Base-by-base conservation (phyloP, 2,329 filamentous ascomycete species). In the Arthrobotrys musiformis region DNA sequence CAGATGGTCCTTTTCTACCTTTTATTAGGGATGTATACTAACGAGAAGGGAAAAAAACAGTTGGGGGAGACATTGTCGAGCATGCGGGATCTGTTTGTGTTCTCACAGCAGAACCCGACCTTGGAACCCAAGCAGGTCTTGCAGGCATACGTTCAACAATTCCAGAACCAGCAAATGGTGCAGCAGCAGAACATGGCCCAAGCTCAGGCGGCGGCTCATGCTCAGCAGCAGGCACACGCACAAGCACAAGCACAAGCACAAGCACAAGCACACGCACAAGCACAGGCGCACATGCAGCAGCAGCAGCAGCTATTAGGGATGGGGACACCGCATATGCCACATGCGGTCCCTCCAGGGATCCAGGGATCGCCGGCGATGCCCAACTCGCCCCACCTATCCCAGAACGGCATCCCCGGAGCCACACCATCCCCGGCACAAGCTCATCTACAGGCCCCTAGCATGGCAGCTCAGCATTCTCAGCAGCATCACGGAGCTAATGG, bases 381-480 rank as follows among this genome's bases (percentile, higher is more conserved):
- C 22, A 79, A 77, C 26, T 81, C 80, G 54, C 80, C 80, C 22
- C 80, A 80, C 69, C 58, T 79, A 15, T 78, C 74, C 30, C 73
- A 78, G 42, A 78, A 68, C 56, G 79, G 72, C 37, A 64, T 76
- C 26, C 68, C 69, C 46, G 74, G 78, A 76, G 79, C 80, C 60
- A 79, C 80, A 66, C 79, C 80, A 69, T 81, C 80, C 81, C 90
- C 90, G 7, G 89, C 88, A 17, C 86, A 87, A 13, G 88, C 87
- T 15, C 85, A 87, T 63, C 89, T 90, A 86, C 88, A 89, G 82
- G 88, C 89, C 62, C 89, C 89, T 22, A 86, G 86, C 78, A 91
- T 91, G 89, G 88, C 89, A 82, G 84, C 89, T 76, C 89, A 91
- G 82, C 88, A 89, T 79, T 91, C 89, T 81, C 89, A 91, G 82